Evolutionary conservation across 768 basidiomycete species (phyloP).

Genomic region (Rhodotorula toruloides): DNA sequence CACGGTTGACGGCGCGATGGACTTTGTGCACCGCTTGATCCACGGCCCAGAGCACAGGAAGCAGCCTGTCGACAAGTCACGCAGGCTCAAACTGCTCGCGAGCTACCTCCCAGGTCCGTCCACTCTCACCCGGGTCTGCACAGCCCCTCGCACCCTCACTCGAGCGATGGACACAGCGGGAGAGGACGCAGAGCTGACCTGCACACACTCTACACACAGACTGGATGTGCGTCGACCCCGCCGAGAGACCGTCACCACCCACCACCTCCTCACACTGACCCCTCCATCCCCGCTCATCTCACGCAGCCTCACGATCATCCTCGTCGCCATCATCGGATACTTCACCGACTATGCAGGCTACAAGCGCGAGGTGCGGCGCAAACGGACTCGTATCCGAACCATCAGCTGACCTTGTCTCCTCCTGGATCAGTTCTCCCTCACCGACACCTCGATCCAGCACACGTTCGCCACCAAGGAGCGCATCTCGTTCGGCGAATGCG

Average conservation of each 20-base stretch:
- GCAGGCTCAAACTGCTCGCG: neutral
- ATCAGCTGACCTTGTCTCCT: neutral
- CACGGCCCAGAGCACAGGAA: neutral
- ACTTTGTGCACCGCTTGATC: neutral
- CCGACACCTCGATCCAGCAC: conserved; percentile 59
- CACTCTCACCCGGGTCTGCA: neutral
- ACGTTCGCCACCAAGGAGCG: conserved; percentile 22
- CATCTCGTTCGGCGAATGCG: conserved; percentile 18
- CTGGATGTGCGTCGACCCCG: conserved; percentile 27
- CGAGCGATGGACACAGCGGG: too few relatives aligned
- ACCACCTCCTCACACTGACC: too few relatives aligned
- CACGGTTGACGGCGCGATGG: too few relatives aligned
- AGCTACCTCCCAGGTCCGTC: conserved; percentile 9
- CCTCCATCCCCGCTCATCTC: too few relatives aligned
- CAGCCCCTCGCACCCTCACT: neutral
- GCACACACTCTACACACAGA: conserved; percentile 2
- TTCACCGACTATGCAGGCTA: conserved; percentile 48
- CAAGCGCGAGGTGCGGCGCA: conserved; percentile 67
- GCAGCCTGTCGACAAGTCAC: neutral
- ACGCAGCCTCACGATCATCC: conserved; percentile 26
- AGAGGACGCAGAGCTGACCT: too few relatives aligned
- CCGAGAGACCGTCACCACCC: too few relatives aligned
- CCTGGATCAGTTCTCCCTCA: conserved; percentile 60
- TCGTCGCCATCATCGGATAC: conserved; percentile 22
- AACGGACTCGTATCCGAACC: conserved; percentile 57